Conservation (phyloP, 2,329 filamentous ascomycete species). For the Fonsecaea multimorphosa region DNA sequence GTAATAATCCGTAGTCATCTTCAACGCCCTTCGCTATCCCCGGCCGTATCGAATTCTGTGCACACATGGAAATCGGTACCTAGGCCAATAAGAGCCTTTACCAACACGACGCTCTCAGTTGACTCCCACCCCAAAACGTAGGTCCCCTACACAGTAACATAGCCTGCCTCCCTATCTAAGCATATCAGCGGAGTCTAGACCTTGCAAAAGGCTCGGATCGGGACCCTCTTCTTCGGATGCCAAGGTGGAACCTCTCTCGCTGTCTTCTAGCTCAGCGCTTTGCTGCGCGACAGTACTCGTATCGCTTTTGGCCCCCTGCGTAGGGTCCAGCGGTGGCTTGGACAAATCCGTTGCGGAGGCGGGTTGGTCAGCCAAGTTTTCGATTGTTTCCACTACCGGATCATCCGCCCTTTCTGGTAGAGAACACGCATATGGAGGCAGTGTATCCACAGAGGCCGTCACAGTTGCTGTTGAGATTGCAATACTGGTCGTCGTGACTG, state of each 20-base stretch:
- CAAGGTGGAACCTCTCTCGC: background rate
- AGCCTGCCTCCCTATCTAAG: background rate
- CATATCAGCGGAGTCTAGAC: background rate
- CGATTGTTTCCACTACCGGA: background rate
- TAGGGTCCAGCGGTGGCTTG: background rate
- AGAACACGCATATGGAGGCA: background rate
- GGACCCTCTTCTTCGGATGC: background rate
- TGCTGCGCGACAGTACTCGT: background rate
- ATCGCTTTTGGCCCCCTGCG: background rate
- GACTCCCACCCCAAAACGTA: background rate
- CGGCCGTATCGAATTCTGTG: too few relatives aligned
- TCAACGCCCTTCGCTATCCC: too few relatives aligned
- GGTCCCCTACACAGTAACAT: background rate
- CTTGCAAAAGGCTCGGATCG: background rate
- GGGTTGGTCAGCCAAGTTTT: background rate
- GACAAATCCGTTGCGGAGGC: background rate
- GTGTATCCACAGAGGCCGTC: constrained; percentile 6
- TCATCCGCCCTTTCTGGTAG: background rate
- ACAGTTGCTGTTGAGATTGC: constrained; percentile 24
- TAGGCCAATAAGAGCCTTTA: background rate
- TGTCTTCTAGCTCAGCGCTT: background rate
- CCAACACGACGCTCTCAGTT: background rate
- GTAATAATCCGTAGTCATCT: too few relatives aligned
- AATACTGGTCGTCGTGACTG: constrained; percentile 24
- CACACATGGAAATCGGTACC: too few relatives aligned